Evolutionary conservation across 164 flowering plant species (phyloP).

Genomic region (Tetrastigma voinierianum): DNA sequence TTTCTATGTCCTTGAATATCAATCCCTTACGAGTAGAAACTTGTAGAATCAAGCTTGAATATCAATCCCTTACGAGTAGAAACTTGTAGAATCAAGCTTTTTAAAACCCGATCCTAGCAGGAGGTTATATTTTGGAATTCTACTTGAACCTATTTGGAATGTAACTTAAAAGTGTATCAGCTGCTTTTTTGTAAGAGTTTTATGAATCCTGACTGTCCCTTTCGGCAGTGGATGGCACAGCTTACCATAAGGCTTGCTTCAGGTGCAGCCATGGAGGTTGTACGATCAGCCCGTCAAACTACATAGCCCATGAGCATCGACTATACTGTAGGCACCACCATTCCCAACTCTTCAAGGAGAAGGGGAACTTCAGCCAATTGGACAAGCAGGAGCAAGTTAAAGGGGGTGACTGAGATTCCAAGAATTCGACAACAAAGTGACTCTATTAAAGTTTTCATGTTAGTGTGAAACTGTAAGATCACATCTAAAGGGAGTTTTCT

Average conservation of each 20-base stretch:
- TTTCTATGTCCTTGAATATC: no score
- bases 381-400: conserved; percentile 44
- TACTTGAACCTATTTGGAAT: no score
- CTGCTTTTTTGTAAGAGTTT: not conserved
- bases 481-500: conserved; percentile 8
- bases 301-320: conserved; percentile 70
- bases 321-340: conserved; percentile 87
- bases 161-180: no score
- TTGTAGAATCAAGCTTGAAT: no score
- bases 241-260: conserved; percentile 85
- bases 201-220: not conserved
- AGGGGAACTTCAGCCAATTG: conserved; percentile 85
- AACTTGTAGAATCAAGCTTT: no score
- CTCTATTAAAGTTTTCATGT: not conserved
- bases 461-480: conserved; percentile 1
- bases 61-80: no score
- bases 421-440: conserved; percentile 29
- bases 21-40: no score
- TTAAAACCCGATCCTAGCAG: no score
- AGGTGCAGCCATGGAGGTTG: conserved; percentile 85
- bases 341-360: conserved; percentile 74
- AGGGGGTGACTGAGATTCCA: conserved; percentile 42
- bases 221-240: conserved; percentile 67
- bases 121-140: no score
- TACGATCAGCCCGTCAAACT: conserved; percentile 80